Percentiles rank a stretch among this genome's conserved stretches.
Conservation (phyloP, 164 flowering plant genomes). For the Paratinospora sagittata region DNA sequence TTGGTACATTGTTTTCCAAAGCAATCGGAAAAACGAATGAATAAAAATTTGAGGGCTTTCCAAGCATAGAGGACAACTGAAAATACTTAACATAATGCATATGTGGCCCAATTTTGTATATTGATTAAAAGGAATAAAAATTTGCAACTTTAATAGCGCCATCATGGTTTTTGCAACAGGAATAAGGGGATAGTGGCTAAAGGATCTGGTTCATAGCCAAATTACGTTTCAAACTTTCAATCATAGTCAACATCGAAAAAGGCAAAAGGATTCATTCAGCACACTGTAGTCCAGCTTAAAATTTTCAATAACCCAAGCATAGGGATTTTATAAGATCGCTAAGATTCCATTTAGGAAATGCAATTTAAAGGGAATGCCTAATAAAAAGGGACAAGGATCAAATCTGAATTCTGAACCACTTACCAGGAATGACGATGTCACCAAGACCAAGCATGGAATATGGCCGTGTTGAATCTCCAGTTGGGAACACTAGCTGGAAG, state of each 20-base stretch:
- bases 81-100: too few relatives aligned
- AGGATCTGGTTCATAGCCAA: too few relatives aligned
- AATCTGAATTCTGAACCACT: not conserved
- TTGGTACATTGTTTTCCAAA: not conserved
- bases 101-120: too few relatives aligned
- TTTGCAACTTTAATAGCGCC: too few relatives aligned
- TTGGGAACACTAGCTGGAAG: conserved; percentile 88
- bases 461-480: conserved; percentile 69
- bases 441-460: conserved; percentile 99
- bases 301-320: not conserved
- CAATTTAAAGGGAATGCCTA: not conserved
- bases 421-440: conserved; percentile 98
- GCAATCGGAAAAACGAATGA: not conserved
- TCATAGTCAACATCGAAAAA: not conserved
- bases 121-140: too few relatives aligned
- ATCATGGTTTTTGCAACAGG: too few relatives aligned
- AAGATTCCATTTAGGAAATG: not conserved
- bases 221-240: too few relatives aligned
- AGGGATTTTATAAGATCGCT: not conserved
- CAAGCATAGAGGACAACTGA: not conserved
- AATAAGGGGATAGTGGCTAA: too few relatives aligned
- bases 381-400: not conserved
- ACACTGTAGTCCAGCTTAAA: not conserved
- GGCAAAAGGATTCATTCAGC: not conserved
- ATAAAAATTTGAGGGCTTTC: not conserved